phyloP scores from a whole-genome alignment of 148 eudicot genomes.

The Camellia sinensis region DNA sequence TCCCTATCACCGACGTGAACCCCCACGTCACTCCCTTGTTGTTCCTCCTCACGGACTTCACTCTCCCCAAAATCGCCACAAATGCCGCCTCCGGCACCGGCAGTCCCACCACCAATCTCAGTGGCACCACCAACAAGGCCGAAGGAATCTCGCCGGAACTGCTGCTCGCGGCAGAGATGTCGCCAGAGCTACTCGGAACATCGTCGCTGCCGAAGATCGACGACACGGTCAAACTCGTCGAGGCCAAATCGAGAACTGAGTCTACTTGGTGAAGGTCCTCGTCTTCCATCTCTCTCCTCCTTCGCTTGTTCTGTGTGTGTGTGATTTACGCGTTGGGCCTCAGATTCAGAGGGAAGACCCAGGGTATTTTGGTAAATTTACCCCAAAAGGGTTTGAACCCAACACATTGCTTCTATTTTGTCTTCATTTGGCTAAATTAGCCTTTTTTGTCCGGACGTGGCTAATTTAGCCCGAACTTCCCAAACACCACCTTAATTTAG shows the following conservation, averaged over 20 bases:
- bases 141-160: constrained; percentile 45
- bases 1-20: constrained; percentile 55
- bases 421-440: no score
- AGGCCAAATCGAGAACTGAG: background rate
- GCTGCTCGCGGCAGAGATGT: constrained; percentile 29
- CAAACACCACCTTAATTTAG: no score
- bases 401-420: no score
- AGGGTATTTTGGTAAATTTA: no score
- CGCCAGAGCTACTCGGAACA: constrained; percentile 22
- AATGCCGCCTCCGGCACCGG: background rate
- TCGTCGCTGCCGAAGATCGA: constrained; percentile 21
- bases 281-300: no score
- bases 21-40: constrained; percentile 62
- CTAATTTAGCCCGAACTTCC: no score
- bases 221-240: constrained; percentile 15
- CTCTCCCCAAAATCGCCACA: constrained; percentile 17
- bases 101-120: background rate
- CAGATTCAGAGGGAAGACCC: no score
- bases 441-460: no score
- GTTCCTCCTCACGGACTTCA: constrained; percentile 45
- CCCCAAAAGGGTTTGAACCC: no score
- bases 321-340: no score
- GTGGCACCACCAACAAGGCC: constrained; percentile 11
- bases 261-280: background rate
- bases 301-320: no score